Base-by-base conservation (phyloP, 768 basidiomycete species). In the Podaxis rugospora region DNA sequence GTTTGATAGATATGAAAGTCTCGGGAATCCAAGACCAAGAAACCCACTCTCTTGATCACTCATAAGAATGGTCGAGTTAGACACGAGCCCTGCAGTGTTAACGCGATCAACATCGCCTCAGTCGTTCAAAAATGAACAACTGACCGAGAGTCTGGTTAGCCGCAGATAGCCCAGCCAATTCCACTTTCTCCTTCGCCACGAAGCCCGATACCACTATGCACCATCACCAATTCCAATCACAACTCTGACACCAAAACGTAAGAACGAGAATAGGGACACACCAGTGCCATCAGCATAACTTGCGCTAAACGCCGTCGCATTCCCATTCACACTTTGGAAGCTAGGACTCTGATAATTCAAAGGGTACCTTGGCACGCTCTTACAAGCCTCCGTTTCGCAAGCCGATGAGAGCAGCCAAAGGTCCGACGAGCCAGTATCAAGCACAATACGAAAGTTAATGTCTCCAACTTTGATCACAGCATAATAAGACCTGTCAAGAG, bases 381-480 rank as follows among this genome's bases (percentile, higher is more conserved):
- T 74, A 71, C 91, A 92, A 0, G 78, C 67, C n/a, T 68, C 65
- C 11, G 84, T 79, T 28, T 71, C 71, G 71, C 91, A 93, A 3
- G 66, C 77, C 6, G 89, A 86, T 14, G 89, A 87, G 47, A 83
- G 67, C 18, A 92, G 63, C 90, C 90, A 93, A 11, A 89, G 72
- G 74, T 87, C 86, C 14, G 87, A 76, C 6, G 90, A 92, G 16
- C 79, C 91, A 1, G 90, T 92, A 69, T 93, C 91, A 47, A 92
- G 74, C 0, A 83, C 84, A 18, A 86, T 83, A 14, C 89, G 85
- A 65, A 91, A 87, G 66, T 74, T 82, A 59, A 90, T 82, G 58
- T 76, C 74, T 35, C 90, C 91, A 27, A 80, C 75, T 63, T 81
- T 71, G 59, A 92, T 78, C 42, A 88, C 71, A 18, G 81, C 74